phyloP scores from a whole-genome alignment of 345 rosid species.

The Punica granatum region DNA sequence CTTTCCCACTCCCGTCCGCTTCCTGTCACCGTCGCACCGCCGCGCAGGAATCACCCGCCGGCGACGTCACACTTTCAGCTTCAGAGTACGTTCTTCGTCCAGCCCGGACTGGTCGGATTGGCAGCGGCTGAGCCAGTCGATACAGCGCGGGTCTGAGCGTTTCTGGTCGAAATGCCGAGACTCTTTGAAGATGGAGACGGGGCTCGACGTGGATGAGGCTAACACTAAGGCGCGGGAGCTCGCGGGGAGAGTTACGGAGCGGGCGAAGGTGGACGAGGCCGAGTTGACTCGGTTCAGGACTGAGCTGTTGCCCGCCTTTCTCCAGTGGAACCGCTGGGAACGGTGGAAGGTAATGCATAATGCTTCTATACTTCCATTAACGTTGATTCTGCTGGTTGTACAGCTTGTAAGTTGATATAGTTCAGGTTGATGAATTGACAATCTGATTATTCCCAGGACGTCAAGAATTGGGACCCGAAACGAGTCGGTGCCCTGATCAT shows the following conservation, averaged over 20 bases:
- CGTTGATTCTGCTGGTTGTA: not conserved
- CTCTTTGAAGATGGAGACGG: constrained; percentile 59
- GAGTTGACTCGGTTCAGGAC: constrained; percentile 42
- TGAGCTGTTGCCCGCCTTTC: constrained; percentile 44
- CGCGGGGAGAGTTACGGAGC: constrained; percentile 30
- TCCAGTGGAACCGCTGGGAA: constrained; percentile 75
- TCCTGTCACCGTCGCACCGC: constrained; percentile 22
- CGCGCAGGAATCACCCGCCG: constrained; percentile 23
- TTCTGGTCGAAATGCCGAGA: constrained; percentile 51
- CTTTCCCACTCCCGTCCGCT: constrained; percentile 14
- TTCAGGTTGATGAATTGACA: not conserved
- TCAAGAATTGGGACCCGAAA: constrained; percentile 65
- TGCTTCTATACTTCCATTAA: not conserved
- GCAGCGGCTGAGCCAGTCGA: constrained; percentile 35
- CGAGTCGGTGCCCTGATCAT: constrained; percentile 51
- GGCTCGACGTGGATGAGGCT: constrained; percentile 48
- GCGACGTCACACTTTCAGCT: constrained; percentile 10
- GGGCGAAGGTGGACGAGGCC: constrained; percentile 29
- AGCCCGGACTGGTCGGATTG: constrained; percentile 43
- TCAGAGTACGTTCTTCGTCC: constrained; percentile 44
- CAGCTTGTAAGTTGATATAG: not conserved
- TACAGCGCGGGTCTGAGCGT: constrained; percentile 43
- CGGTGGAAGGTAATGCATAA: constrained; percentile 61
- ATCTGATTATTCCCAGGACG: constrained; percentile 48
- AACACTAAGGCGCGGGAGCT: constrained; percentile 34